phyloP scores from a whole-genome alignment of 2,329 filamentous ascomycete species.

The Cordyceps tenuipes region DNA sequence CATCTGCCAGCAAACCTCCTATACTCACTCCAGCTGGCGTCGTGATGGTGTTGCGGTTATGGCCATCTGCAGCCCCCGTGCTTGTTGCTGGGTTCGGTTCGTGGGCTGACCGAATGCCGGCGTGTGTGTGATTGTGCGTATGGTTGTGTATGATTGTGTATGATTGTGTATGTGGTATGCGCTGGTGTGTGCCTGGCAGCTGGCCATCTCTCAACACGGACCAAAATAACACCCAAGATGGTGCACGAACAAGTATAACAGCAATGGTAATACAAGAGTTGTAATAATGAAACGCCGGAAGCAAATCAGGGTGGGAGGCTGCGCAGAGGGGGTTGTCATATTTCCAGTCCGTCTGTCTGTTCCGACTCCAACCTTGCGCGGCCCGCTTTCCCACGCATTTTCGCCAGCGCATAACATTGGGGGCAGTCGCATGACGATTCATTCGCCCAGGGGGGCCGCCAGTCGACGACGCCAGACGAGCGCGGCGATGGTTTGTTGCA shows the following conservation, averaged over 20 bases:
- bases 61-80: not conserved
- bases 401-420: slow-evolving; percentile 5
- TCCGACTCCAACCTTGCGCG: slow-evolving; percentile 6
- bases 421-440: not conserved
- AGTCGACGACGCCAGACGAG: not conserved
- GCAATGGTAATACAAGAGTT: not conserved
- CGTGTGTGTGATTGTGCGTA: too few species aligned
- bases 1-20: too few species aligned
- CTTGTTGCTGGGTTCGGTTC: not conserved
- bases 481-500: not conserved
- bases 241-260: not conserved
- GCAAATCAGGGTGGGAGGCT: not conserved
- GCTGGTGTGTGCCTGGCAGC: not conserved
- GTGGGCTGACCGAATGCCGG: too few species aligned
- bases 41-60: not conserved
- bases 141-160: too few species aligned
- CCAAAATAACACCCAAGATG: not conserved
- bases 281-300: not conserved
- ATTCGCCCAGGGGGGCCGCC: slow-evolving; percentile 1
- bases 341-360: not conserved
- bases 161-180: too few species aligned
- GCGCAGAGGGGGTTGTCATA: not conserved
- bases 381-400: slow-evolving; percentile 7
- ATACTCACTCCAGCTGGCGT: too few species aligned
- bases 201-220: not conserved